Evolutionary conservation across 768 basidiomycete species (phyloP), one percentile per base, ranked within the genome.

Genomic region (Pleurotus tuoliensis): DNA sequence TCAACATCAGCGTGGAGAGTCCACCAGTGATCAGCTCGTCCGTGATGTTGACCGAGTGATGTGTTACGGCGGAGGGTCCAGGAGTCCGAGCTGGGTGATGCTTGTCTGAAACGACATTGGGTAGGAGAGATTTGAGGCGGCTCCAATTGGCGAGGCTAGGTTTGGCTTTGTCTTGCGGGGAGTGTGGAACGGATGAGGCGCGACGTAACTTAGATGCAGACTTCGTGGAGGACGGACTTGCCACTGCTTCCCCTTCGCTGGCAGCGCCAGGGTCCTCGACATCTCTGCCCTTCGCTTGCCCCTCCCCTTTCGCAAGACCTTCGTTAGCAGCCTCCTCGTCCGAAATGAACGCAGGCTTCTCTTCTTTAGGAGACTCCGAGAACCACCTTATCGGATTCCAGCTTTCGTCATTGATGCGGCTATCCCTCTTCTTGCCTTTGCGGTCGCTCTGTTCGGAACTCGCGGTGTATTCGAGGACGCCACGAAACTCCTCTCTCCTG

Each of bases 11-110:
- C 13, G 85, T 80, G 0, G 90, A 88, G 5, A 95, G 80, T 15
- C 90, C 88, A 4, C 91, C 88, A 2, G 84, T 80, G 12, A 91
- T 87, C 45, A 93, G 82, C 62, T 93, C 92, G 60, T 93, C 90
- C 4, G 82, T 88, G 51, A 93, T 87, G 63, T 89, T 89, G 30
- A 92, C 87, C 4, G 76, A 69, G 3, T 75, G 68, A 1, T 82
- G 72, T 1, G 80, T 69, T 22, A 86, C 77, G 22, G 76, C 74
- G 5, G 85, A 80, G 22, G 81, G 77, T 2, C 74, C 73, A 4
- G 71, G 66, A 5, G 73, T 65, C 37, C 63, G 64, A 22, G 62
- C 61, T 15, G 66, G 68, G 45, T 68, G 69, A 44, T 67, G 73
- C 22, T 37, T 40, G 39, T 40, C 37, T 43, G 67, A 74, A 63